phyloP scores from a whole-genome alignment of 352 stramenopile species.

The Phytophthora ramorum region DNA sequence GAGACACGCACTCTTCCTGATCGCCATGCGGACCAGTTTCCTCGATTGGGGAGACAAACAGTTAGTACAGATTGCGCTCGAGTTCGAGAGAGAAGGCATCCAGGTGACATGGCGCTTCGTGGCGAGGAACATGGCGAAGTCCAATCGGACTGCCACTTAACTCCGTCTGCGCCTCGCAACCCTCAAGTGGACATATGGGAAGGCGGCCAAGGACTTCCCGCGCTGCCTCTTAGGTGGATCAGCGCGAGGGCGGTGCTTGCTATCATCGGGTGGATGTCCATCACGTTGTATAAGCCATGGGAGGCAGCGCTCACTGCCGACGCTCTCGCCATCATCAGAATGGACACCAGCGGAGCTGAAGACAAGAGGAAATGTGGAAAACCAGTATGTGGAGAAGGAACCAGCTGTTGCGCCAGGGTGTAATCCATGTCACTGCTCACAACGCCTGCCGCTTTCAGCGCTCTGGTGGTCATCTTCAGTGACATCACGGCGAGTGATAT shows the following conservation, averaged over 20 bases:
- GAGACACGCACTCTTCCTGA: not conserved
- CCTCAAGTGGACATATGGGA: not conserved
- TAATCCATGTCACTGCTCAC: no score
- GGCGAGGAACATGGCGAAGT: not conserved
- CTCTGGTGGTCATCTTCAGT: not conserved
- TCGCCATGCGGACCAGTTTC: not conserved
- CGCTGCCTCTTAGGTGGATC: no score
- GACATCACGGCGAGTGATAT: not conserved
- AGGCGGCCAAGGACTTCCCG: not conserved
- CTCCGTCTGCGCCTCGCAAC: not conserved
- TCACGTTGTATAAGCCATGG: no score
- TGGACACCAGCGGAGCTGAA: not conserved
- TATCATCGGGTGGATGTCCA: no score
- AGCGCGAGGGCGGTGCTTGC: no score
- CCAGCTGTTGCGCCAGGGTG: no score
- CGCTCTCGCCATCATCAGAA: no score
- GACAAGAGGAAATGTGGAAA: not conserved
- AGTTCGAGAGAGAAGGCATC: slow-evolving; percentile 9
- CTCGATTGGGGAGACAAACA: slow-evolving; percentile 1
- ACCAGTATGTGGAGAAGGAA: no score
- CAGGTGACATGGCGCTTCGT: slow-evolving; percentile 1
- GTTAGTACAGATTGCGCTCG: slow-evolving; percentile 4
- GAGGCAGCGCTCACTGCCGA: no score
- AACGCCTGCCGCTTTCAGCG: no score
- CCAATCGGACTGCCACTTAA: not conserved